Conservation (phyloP, 306 rosid species). For the Rosa chinensis region DNA sequence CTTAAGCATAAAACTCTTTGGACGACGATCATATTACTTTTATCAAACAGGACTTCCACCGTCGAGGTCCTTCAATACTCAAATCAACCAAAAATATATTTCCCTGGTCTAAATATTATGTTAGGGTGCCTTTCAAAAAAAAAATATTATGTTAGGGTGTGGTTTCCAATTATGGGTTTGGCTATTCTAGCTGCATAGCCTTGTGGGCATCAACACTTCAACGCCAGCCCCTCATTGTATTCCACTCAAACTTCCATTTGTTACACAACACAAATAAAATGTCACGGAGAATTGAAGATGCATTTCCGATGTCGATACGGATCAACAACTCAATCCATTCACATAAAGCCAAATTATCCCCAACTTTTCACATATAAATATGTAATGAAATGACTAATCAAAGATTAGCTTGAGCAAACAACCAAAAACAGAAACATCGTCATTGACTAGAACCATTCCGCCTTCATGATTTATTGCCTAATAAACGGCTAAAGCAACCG, state of each 20-base stretch:
- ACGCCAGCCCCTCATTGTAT: neutral
- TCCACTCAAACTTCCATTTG: neutral
- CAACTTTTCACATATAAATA: neutral
- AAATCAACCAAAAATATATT: too few species aligned
- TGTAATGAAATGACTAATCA: neutral
- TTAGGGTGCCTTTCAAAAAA: too few species aligned
- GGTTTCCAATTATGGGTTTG: neutral
- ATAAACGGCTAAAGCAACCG: conserved; percentile 1
- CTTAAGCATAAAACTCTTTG: neutral
- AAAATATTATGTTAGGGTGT: too few species aligned
- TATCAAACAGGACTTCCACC: too few species aligned
- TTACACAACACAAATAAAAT: neutral
- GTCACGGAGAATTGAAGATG: neutral
- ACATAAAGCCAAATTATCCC: neutral
- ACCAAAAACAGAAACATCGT: neutral
- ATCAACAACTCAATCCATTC: neutral
- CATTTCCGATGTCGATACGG: neutral
- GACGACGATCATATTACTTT: too few species aligned
- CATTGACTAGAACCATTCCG: neutral
- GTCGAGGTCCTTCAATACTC: too few species aligned
- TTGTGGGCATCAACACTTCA: neutral
- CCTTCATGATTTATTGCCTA: conserved; percentile 3
- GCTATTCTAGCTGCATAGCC: neutral
- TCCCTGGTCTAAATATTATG: too few species aligned
- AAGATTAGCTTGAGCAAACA: neutral